Percentiles rank a stretch among this genome's conserved stretches.
Evolutionary conservation across 2,329 filamentous ascomycete species (phyloP).

Genomic region (Colletotrichum sp.): DNA sequence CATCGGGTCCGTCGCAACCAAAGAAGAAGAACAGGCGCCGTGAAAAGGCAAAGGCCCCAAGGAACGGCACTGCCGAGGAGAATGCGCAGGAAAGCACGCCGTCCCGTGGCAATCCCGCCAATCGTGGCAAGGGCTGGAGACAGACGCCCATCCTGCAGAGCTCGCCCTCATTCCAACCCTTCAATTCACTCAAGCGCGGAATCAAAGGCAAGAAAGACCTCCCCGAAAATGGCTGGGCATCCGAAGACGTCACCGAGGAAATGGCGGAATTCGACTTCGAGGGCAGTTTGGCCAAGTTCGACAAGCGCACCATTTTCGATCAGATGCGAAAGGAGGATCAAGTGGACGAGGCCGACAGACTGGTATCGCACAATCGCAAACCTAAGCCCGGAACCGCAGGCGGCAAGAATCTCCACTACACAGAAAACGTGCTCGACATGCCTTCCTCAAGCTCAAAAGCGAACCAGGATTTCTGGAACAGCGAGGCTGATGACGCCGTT

Average conservation of each 20-base stretch:
- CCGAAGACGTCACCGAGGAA: constrained; percentile 94
- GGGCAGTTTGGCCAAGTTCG: constrained; percentile 88
- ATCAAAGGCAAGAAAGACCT: constrained; percentile 46
- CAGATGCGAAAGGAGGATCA: constrained; percentile 89
- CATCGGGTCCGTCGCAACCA: constrained; percentile 22
- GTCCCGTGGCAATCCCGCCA: constrained; percentile 3
- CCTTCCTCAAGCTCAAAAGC: constrained; percentile 44
- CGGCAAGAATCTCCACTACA: constrained; percentile 90
- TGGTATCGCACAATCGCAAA: constrained; percentile 85
- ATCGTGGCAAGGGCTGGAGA: constrained; percentile 60
- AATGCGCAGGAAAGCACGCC: constrained; percentile 16
- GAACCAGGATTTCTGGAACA: constrained; percentile 70
- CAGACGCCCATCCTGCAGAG: constrained; percentile 66
- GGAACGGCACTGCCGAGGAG: constrained; percentile 24
- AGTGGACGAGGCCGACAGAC: constrained; percentile 86
- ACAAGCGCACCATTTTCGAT: constrained; percentile 90
- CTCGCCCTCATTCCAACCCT: constrained; percentile 67
- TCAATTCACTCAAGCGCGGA: constrained; percentile 62
- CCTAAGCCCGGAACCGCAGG: constrained; percentile 73
- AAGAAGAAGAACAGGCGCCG: constrained; percentile 30
- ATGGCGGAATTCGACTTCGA: constrained; percentile 95
- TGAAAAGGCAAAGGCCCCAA: constrained; percentile 35
- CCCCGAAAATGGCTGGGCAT: constrained; percentile 85
- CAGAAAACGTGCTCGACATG: constrained; percentile 86
- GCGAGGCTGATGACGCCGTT: constrained; percentile 70